phyloP scores from a whole-genome alignment of 108 stramenopile species.

The Cyclotella choctawhatcheeana region DNA sequence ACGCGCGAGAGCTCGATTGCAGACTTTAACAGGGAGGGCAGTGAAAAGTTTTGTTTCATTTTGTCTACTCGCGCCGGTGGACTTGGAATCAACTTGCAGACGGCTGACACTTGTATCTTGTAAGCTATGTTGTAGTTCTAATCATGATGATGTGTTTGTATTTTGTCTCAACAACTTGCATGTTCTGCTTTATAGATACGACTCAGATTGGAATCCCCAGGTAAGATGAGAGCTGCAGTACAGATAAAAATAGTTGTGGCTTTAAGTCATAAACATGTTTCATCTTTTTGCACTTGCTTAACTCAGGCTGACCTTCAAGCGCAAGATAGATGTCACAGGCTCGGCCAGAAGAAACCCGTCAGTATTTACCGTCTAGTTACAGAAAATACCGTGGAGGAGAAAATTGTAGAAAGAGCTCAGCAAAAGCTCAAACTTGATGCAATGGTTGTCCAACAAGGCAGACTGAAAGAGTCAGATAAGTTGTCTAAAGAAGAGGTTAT shows the following conservation, averaged over 20 bases:
- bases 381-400: slow-evolving; percentile 98
- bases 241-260: too few species aligned
- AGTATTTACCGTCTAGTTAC: slow-evolving; percentile 97
- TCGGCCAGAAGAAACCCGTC: slow-evolving; percentile 98
- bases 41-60: slow-evolving; percentile 91
- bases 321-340: slow-evolving; percentile 90
- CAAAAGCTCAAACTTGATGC: slow-evolving; percentile 99
- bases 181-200: slow-evolving; percentile 77
- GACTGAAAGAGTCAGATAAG: slow-evolving; percentile 91
- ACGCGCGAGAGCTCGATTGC: slow-evolving; percentile 92
- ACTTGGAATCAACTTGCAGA: slow-evolving; percentile 91
- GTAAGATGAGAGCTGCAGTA: too few species aligned
- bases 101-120: slow-evolving; percentile 92
- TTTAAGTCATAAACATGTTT: too few species aligned
- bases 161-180: too few species aligned
- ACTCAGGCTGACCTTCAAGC: slow-evolving; percentile 98
- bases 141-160: too few species aligned
- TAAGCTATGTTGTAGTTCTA: too few species aligned
- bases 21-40: slow-evolving; percentile 89
- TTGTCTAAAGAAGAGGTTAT: slow-evolving; percentile 86
- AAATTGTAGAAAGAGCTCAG: slow-evolving; percentile 99
- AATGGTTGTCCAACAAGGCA: slow-evolving; percentile 98
- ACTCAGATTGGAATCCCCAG: slow-evolving; percentile 97
- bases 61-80: slow-evolving; percentile 95
- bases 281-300: not conserved